phyloP scores from a whole-genome alignment of 768 basidiomycete genomes.

The Suillus brevipes region DNA sequence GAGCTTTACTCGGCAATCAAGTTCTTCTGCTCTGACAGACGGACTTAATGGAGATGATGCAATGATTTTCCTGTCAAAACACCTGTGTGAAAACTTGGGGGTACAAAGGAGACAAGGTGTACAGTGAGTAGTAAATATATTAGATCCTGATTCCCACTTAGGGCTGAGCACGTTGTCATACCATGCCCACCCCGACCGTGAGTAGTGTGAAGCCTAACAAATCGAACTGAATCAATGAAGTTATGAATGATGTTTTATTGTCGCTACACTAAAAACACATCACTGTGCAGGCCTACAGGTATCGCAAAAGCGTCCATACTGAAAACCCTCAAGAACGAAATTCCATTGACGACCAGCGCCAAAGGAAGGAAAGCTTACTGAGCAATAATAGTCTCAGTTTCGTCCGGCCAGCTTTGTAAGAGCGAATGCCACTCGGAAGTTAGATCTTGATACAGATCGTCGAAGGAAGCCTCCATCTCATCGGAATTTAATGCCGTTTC shows the following conservation, averaged over 20 bases:
- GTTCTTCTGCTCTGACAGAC: too few species aligned
- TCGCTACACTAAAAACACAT: not conserved
- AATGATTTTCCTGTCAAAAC: too few species aligned
- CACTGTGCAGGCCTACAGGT: not conserved
- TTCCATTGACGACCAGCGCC: not conserved
- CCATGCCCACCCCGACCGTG: too few species aligned
- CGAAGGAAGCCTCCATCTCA: not conserved
- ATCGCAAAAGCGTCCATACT: constrained; percentile 1
- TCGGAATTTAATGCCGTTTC: not conserved
- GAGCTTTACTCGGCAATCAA: too few species aligned
- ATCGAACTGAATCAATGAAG: not conserved
- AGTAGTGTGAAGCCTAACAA: too few species aligned
- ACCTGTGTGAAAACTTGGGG: too few species aligned
- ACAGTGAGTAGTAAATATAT: too few species aligned
- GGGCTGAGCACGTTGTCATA: too few species aligned
- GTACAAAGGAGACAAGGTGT: too few species aligned
- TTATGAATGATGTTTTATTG: not conserved
- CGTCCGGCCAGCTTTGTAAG: too few species aligned
- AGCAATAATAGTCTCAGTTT: not conserved
- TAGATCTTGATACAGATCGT: not conserved
- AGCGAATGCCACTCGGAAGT: not conserved
- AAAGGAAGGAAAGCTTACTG: not conserved
- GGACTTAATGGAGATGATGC: too few species aligned
- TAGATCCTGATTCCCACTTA: too few species aligned
- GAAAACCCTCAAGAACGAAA: not conserved